Conservation (phyloP, 306 rosid species). For the Lotus japonicus region DNA sequence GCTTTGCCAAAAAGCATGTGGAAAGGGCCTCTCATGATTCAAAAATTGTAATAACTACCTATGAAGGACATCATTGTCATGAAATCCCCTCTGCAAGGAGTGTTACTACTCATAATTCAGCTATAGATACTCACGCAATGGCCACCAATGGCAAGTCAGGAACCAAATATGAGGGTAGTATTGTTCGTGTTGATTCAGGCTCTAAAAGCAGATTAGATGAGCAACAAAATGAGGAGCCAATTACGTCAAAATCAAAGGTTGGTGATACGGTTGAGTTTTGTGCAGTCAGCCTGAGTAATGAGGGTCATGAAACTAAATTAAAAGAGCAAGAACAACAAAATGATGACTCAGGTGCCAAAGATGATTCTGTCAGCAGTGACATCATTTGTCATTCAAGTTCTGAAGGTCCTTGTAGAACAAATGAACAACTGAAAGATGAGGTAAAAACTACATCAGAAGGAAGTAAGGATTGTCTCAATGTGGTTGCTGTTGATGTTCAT, state of each 20-base stretch:
- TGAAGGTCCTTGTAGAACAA: conserved; percentile 15
- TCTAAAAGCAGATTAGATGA: conserved; percentile 19
- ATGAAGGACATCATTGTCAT: conserved; percentile 84
- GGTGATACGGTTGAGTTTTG: conserved; percentile 9
- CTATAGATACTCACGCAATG: conserved; percentile 23
- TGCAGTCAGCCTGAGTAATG: conserved; percentile 1
- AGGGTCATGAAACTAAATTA: conserved; percentile 14
- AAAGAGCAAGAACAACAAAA: conserved; percentile 27
- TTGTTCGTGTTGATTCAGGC: conserved; percentile 6
- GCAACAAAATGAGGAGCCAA: conserved; percentile 25
- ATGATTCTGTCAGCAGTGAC: conserved; percentile 9
- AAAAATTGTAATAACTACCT: conserved; percentile 64
- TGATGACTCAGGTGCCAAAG: conserved; percentile 4
- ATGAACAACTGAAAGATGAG: conserved; percentile 23
- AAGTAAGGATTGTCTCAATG: conserved; percentile 13
- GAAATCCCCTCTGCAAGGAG: conserved; percentile 47
- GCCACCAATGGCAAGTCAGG: conserved; percentile 20
- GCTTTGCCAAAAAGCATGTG: conserved; percentile 83
- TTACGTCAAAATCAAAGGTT: conserved; percentile 26
- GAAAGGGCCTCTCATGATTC: conserved; percentile 74
- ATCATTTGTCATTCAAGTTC: conserved; percentile 15
- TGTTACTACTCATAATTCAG: conserved; percentile 37
- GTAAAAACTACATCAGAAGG: conserved; percentile 26
- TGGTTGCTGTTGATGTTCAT: conserved; percentile 7
- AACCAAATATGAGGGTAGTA: conserved; percentile 26